Base-by-base conservation (phyloP, 1,284 basidiomycete genomes). In the Salmacisia buchloeana region DNA sequence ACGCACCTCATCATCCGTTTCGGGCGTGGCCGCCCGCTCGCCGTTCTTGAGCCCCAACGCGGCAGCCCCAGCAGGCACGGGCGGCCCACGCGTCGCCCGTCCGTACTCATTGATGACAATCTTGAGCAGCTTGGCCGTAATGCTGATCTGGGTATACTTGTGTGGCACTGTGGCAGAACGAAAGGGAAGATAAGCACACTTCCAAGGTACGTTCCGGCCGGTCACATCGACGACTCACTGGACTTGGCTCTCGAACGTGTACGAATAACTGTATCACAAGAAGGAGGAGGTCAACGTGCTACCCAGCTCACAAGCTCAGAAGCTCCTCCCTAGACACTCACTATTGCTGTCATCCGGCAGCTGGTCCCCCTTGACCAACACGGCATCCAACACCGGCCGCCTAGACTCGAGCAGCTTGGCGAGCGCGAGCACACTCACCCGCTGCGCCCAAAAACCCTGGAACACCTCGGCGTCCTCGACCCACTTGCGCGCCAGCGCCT, bases 401-500 rank as follows among this genome's bases (percentile, higher is more conserved):
- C 87, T 84, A 3, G 86, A 85, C 0, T 83, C 81, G 72, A 92
- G 89, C 43, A 98, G 83, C 69, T 90, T 87, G 56, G 86, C 86
- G 57, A 98, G 82, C 0, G 89, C 94, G 58, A 97, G 83, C 25
- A 87, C 88, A 79, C 90, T 73, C 27, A 76, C 68, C 3, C 72
- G 61, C 38, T 67, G 64, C 10, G 72, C 62, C 92, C 93, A 97
- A 80, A 89, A 92, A 36, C 94, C 94, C 76, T 92, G 90, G 83
- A 97, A 90, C 6, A 90, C 92, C 80, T 92, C 90, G 29, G 89
- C 88, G 73, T 92, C 92, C 77, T 97, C 94, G 74, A 89, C 91
- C 94, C 94, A 97, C 1, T 89, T 88, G 63, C 88, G 85, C 41
- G 94, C 84, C 25, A 98, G 83, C 46, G 96, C 85, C 68, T 92